A percentile compares a stretch with the other conserved stretches of the same genome.
phyloP scores from a whole-genome alignment of 495 filamentous ascomycete species.

The Talaromyces proteolyticus region DNA sequence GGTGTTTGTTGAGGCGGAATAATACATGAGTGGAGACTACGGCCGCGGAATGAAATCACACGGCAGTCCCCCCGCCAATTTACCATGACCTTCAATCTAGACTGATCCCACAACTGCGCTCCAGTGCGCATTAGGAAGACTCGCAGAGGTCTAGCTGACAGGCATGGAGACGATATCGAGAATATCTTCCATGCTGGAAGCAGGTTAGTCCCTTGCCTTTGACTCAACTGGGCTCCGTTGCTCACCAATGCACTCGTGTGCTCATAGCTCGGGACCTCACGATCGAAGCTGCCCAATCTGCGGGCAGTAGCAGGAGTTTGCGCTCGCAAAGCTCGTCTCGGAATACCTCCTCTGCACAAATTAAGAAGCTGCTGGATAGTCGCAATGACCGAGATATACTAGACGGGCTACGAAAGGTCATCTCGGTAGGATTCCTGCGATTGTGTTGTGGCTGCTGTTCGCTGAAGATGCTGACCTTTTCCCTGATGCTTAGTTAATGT shows the following conservation, averaged over 20 bases:
- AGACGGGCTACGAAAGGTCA: constrained; percentile 85
- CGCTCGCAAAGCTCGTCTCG: constrained; percentile 36
- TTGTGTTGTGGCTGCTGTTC: neutral
- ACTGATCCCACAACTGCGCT: neutral
- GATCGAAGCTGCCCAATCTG: constrained; percentile 87
- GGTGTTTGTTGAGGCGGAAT: too few species aligned
- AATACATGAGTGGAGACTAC: neutral
- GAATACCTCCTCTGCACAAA: constrained; percentile 51
- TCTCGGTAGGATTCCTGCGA: constrained; percentile 65
- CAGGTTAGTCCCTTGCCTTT: constrained; percentile 49
- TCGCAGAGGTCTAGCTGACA: constrained; percentile 10
- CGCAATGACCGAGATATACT: constrained; percentile 89
- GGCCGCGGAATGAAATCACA: neutral
- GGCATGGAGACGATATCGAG: constrained; percentile 93
- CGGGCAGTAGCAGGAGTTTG: constrained; percentile 40
- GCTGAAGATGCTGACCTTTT: constrained; percentile 5
- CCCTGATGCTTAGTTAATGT: constrained; percentile 68
- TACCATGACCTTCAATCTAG: neutral
- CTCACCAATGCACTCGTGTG: constrained; percentile 16
- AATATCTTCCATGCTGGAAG: constrained; percentile 90
- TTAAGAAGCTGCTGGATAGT: constrained; percentile 92
- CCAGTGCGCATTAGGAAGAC: neutral
- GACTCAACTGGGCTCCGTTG: neutral
- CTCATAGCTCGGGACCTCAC: constrained; percentile 85
- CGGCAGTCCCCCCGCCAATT: neutral